Base-by-base conservation (phyloP, 345 rosid genomes). In the Populus simonii region DNA sequence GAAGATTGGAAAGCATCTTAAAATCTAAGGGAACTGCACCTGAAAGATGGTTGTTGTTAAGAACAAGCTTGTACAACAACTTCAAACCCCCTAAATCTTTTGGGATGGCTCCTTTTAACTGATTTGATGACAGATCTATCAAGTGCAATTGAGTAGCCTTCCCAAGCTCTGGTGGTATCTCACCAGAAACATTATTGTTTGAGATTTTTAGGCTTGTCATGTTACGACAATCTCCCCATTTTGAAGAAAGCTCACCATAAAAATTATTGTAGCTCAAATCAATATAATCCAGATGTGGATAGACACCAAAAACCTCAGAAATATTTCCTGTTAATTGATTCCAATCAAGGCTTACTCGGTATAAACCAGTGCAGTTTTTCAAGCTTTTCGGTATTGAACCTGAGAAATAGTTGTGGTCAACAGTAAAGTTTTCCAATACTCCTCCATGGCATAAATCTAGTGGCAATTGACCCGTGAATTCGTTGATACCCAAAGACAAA, bases 81-180 rank as follows among this genome's bases (percentile, higher is more conserved):
- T 31, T 31, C 33, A 31, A 31, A 31, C 33, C 3, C 33, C 33
- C 3, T 31, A 31, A 31, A 31, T 2, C 33, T 31, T 31, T 31
- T 31, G 33, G 33, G 33, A 31, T 31, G 33, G 33, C 33, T 23
- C 80, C 80, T 7, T 45, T 8, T 3, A 77, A 41, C 4, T 20
- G 67, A 29, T 69, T 70, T 20, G 59, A 68, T 2, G 80, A 77
- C 41, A 77, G 59, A 36, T 77, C 80, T 8, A 77, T 57, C 29
- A 4, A 63, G 0, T 29, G 53, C 3, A 65, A 29, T 16, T 9
- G 5, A 1, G 78, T 16, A 62, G 78, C 71, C 16, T 66, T 74
- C 23, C 29, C 20, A 3, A 74, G 6, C 55, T 65, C 59, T 0
- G 63, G 1, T 25, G 71, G 78, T 74, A 74, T 39, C 66, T 74